Base-by-base conservation (phyloP, 2,329 filamentous ascomycete genomes). In the Colletotrichum gigasporum region DNA sequence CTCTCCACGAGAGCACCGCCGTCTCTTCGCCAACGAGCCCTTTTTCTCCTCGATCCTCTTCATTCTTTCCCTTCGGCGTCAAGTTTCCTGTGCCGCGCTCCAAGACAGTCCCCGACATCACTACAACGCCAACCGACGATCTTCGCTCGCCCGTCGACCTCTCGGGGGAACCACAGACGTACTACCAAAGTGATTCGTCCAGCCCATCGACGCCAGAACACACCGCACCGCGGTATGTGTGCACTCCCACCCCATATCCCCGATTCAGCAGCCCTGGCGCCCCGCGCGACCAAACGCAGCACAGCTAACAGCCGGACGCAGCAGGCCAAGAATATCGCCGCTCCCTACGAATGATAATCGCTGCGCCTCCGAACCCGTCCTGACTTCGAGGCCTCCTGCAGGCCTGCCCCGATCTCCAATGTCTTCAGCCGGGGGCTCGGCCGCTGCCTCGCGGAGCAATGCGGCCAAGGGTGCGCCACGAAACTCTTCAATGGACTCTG, bases 401-500 rank as follows among this genome's bases (percentile, higher is more conserved):
- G 78, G 78, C 76, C 74, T 76, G 68, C 72, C 76, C 57, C 71
- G 73, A 63, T 73, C 72, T 67, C 72, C 76, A 57, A 77, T 73
- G 67, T 72, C 79, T 64, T 76, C 75, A 67, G 86, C 87, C 81
- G 81, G 83, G 68, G 80, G 82, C 68, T 74, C 80, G 53, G 78
- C 80, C 64, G 75, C 76, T 55, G 71, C 78, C 41, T 74, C 77
- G 41, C 80, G 77, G 70, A 75, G 74, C 67, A 80, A 80, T 62
- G 71, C 75, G 56, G 71, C 71, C 41, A 79, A 78, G 65, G 77
- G 73, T 37, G 67, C 79, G 18, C 87, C 90, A 59, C 89, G 94
- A 71, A 97, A 91, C 59, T 91, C 92, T 3, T 97, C 95, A 10
- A 95, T 97, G 72, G 95, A 98, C 76, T 97, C 94, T 10, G 91